A percentile compares a stretch with the other conserved stretches of the same genome.
These are phyloP conservation scores for Tagetes erecta DNA, from an alignment of 129 eudicot species.

Conservation along the genomic window DNA sequence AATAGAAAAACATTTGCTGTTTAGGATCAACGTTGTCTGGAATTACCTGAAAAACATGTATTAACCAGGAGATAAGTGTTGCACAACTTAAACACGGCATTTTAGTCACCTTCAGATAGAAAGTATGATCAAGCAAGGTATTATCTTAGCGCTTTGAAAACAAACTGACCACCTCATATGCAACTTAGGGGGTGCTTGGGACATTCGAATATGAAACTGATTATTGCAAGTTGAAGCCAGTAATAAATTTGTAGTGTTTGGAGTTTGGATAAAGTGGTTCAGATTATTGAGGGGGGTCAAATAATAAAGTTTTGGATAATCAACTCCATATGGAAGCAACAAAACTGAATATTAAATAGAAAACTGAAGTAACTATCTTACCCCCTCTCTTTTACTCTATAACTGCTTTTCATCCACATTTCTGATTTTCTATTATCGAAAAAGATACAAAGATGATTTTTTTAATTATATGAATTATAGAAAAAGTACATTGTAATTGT, in stretches of 20 bases:
- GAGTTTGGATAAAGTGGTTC: neutral
- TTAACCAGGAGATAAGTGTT: constrained; percentile 19
- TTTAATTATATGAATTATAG: neutral
- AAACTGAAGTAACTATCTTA: neutral
- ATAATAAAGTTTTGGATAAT: neutral
- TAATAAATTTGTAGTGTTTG: neutral
- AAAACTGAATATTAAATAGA: neutral
- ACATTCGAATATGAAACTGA: neutral
- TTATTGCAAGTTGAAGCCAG: neutral
- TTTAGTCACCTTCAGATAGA: neutral
- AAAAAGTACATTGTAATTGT: neutral
- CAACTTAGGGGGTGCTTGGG: neutral
- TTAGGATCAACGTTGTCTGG: constrained; percentile 77
- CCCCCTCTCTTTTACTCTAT: neutral
- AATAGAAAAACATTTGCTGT: constrained; percentile 60
- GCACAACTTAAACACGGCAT: neutral
- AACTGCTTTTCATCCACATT: neutral
- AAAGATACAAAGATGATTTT: neutral
- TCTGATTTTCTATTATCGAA: neutral
- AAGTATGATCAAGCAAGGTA: constrained; percentile 1
- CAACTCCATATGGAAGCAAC: neutral
- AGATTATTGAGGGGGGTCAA: neutral
- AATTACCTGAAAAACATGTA: constrained; percentile 46
- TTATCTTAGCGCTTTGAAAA: neutral
- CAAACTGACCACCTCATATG: neutral